These are phyloP conservation scores for Chlorella sp. DNA, from an alignment of 139 green algal genomes.

Conservation along the genomic window DNA sequence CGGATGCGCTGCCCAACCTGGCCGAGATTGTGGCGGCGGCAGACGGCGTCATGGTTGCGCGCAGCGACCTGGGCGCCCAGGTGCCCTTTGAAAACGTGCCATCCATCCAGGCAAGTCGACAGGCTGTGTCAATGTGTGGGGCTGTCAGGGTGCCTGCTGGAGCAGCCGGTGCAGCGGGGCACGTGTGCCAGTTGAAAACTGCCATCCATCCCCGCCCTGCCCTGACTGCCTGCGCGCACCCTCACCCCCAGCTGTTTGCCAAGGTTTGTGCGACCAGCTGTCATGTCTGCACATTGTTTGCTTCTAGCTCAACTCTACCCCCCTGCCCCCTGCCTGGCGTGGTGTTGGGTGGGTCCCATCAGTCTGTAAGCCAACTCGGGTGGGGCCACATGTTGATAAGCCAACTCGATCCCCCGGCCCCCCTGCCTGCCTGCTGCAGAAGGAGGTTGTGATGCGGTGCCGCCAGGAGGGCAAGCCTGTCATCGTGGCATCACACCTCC, in stretches of 20 bases:
- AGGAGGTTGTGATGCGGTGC: constrained; percentile 80
- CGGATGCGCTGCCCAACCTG: constrained; percentile 73
- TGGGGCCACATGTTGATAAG: too few relatives aligned
- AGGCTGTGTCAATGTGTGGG: neutral
- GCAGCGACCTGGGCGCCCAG: constrained; percentile 81
- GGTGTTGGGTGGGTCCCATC: too few relatives aligned
- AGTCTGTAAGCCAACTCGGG: too few relatives aligned
- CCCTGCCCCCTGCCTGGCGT: too few relatives aligned
- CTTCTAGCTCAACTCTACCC: too few relatives aligned
- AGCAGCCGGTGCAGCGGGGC: too few relatives aligned
- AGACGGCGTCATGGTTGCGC: constrained; percentile 83
- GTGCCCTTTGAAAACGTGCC: constrained; percentile 86
- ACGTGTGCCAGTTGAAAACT: too few relatives aligned
- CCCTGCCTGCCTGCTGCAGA: constrained; percentile 55
- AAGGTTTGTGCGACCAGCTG: too few relatives aligned
- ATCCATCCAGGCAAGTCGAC: constrained; percentile 22
- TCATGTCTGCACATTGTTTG: too few relatives aligned
- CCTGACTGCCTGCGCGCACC: too few relatives aligned
- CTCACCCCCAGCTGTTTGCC: too few relatives aligned
- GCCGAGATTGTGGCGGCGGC: constrained; percentile 67
- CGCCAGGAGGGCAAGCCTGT: constrained; percentile 78
- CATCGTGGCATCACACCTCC: constrained; percentile 85
- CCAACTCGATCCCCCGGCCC: neutral
- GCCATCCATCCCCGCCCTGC: neutral
- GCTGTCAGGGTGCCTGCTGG: neutral